Evolutionary conservation across 1,284 basidiomycete species (phyloP), one percentile per base, ranked within the genome.

Genomic region (Taiwanofungus camphoratus): DNA sequence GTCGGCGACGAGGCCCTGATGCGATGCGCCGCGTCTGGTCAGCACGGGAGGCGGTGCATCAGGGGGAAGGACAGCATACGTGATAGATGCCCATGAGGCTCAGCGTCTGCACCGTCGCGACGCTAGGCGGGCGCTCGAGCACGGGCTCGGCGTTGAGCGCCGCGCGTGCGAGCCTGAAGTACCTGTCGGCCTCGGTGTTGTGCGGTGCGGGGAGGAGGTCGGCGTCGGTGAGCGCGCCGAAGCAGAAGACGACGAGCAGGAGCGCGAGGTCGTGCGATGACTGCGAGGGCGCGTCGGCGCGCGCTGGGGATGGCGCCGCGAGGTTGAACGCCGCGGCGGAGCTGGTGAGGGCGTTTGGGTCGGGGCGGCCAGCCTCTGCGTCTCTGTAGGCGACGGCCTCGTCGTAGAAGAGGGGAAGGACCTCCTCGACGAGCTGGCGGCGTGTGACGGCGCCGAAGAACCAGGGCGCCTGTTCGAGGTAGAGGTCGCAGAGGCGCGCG

Each of bases 401-500:
- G 13, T 60, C 58, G 50, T 82, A 86, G 76, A 80, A 85, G 27
- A 77, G 56, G 19, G 83, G 82, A 13, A 86, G 63, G 22, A 79
- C 62, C 49, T 86, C 82, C 44, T 81, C 76, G n/a, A 70, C 50
- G 16, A 86, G 61, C 46, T 86, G 82, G 12, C 64, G 65, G 29
- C 67, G 64, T 2, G 77, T 78, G 21, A 85, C 74, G 0, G 82
- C 78, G 23, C 81, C 79, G 49, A 83, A 85, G 57, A 86, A 84
- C 84, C 84, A 87, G 0, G 81, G 79, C 2, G 82, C 79, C 53
- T 82, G 78, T 19, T 81, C 77, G 37, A 86, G 70, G 58, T 87
- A 87, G 11, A 83, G 67, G 19, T 76, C 70, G 51, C 71, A 73
- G 20, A 86, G 66, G 15, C 73, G 68, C 33, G 60, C 65, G 2